Conservation (phyloP, 2,329 filamentous ascomycete genomes). For the Sclerotinia sclerotiorum region DNA sequence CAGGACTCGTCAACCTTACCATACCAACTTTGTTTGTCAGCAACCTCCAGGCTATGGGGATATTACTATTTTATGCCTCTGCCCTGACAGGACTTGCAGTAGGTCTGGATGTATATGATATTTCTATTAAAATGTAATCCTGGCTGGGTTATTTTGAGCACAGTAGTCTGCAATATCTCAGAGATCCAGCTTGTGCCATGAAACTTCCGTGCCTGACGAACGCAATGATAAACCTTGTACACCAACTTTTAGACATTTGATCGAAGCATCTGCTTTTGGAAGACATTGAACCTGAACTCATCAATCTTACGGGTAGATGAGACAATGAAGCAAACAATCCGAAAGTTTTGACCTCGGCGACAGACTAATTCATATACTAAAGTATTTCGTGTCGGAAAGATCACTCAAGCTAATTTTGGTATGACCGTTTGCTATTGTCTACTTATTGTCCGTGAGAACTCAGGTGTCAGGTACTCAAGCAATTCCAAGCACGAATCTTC, state of each 20-base stretch:
- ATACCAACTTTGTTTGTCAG: conserved; percentile 76
- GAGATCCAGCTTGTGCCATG: conserved; percentile 11
- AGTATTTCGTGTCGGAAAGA: background rate
- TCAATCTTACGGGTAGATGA: conserved; percentile 9
- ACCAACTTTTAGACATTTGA: conserved; percentile 1
- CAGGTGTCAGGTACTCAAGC: background rate
- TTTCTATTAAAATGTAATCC: conserved; percentile 24
- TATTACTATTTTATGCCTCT: conserved; percentile 72
- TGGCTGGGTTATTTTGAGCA: background rate
- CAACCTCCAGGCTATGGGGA: conserved; percentile 64
- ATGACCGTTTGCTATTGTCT: background rate
- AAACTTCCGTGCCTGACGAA: background rate
- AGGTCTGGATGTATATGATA: conserved; percentile 51
- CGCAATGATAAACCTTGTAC: conserved; percentile 15
- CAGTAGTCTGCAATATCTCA: conserved; percentile 13
- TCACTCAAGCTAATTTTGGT: conserved; percentile 1
- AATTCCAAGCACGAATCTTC: conserved; percentile 11
- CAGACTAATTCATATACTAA: conserved; percentile 1
- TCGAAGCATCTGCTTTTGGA: conserved; percentile 4
- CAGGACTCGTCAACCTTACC: conserved; percentile 84
- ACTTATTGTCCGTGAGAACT: background rate
- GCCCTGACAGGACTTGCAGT: conserved; percentile 68
- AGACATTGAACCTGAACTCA: background rate
- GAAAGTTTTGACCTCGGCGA: conserved; percentile 8
- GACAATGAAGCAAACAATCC: conserved; percentile 8